Percentiles rank a stretch among this genome's conserved stretches.
Evolutionary conservation across 495 filamentous ascomycete species (phyloP).

Genomic region (Margaritispora aquatica): DNA sequence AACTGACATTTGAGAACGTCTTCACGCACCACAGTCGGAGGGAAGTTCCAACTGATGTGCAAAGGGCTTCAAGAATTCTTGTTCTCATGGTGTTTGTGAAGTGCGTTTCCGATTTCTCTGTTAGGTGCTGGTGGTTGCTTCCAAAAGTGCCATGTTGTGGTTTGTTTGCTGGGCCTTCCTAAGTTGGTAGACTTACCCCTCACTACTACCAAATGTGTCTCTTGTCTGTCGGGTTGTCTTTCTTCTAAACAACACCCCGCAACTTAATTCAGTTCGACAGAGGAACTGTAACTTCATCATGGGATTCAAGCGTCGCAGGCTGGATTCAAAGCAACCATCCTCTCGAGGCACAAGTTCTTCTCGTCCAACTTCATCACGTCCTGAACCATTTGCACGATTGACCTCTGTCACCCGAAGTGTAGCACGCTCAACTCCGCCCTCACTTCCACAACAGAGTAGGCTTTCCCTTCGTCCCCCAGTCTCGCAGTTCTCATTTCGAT

Average conservation of each 20-base stretch:
- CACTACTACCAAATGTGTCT: too few relatives aligned
- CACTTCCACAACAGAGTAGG: slow-evolving; percentile 22
- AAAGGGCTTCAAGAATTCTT: too few relatives aligned
- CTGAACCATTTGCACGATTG: slow-evolving; percentile 7
- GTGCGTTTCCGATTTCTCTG: too few relatives aligned
- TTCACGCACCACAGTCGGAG: too few relatives aligned
- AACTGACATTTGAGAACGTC: too few relatives aligned
- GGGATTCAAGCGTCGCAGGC: slow-evolving; percentile 19
- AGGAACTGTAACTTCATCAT: slow-evolving; percentile 4
- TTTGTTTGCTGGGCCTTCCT: too few relatives aligned
- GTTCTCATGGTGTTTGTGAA: too few relatives aligned
- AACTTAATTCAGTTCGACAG: not conserved
- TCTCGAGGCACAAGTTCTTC: slow-evolving; percentile 4
- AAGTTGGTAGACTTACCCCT: too few relatives aligned
- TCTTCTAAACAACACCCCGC: not conserved
- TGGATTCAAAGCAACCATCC: not conserved
- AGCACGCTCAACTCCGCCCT: slow-evolving; percentile 23
- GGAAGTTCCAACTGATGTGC: too few relatives aligned
- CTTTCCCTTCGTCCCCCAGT: slow-evolving; percentile 21
- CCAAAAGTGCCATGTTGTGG: too few relatives aligned
- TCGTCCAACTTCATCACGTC: slow-evolving; percentile 1
- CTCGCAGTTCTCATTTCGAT: slow-evolving; percentile 9
- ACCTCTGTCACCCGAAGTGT: slow-evolving; percentile 11
- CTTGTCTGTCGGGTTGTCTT: not conserved
- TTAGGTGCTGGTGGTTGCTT: too few relatives aligned